Conservation (phyloP, 2,329 filamentous ascomycete genomes). For the Exserohilum rostratum region DNA sequence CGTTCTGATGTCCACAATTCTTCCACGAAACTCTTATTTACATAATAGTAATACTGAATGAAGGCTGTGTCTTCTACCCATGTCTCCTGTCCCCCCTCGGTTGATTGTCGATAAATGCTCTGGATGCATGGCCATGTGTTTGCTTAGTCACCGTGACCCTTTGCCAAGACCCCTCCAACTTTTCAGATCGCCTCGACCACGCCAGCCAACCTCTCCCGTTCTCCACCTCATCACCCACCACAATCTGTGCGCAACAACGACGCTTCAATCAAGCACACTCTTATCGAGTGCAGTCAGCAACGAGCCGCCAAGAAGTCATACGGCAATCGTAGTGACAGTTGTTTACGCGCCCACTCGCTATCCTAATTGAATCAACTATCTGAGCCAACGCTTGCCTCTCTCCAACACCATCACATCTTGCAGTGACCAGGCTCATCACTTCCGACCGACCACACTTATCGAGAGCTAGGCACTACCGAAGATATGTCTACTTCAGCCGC, state of each 20-base stretch:
- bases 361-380: slow-evolving; percentile 30
- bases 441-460: slow-evolving; percentile 31
- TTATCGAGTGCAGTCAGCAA: slow-evolving; percentile 18
- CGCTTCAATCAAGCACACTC: slow-evolving; percentile 20
- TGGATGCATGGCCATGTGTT: not conserved
- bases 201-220: slow-evolving; percentile 5
- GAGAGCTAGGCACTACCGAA: slow-evolving; percentile 27
- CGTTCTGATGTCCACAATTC: not conserved
- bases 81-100: not conserved
- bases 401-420: slow-evolving; percentile 25
- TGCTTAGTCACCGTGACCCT: slow-evolving; percentile 1
- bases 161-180: slow-evolving; percentile 15
- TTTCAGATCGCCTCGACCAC: slow-evolving; percentile 7
- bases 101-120: too few relatives aligned
- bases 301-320: slow-evolving; percentile 20
- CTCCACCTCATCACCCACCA: slow-evolving; percentile 14
- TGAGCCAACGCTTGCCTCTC: slow-evolving; percentile 25
- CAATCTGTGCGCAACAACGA: slow-evolving; percentile 19
- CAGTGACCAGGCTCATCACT: slow-evolving; percentile 32
- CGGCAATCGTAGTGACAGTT: slow-evolving; percentile 21
- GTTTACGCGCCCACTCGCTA: slow-evolving; percentile 20
- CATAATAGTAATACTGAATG: slow-evolving; percentile 16
- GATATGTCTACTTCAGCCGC: slow-evolving; percentile 61
- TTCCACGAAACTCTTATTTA: slow-evolving; percentile 1
- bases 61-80: too few relatives aligned